phyloP scores from a whole-genome alignment of 163 green algal species.

The Volvox carteri region DNA sequence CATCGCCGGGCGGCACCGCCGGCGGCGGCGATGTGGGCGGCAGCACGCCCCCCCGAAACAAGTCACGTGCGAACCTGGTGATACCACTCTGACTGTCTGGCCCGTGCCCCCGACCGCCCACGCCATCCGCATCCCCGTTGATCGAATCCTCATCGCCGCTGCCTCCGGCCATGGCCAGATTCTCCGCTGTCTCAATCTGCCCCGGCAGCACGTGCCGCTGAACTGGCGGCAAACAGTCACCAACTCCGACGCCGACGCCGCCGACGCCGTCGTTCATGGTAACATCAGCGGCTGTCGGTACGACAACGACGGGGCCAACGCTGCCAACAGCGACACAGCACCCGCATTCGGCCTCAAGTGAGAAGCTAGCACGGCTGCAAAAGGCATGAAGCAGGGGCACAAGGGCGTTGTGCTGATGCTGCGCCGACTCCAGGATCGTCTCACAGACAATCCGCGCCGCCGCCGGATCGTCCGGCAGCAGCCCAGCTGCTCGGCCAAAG shows the following conservation, averaged over 20 bases:
- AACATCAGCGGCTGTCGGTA: neutral
- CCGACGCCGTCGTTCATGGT: neutral
- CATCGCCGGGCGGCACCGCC: neutral
- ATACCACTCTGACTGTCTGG: slow-evolving; percentile 20
- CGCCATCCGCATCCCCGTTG: neutral
- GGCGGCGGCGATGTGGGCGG: neutral
- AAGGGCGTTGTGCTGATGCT: neutral
- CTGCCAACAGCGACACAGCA: neutral
- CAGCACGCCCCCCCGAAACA: neutral
- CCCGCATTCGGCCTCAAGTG: neutral
- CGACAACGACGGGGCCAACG: neutral
- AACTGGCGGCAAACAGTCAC: neutral
- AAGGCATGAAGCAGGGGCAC: neutral
- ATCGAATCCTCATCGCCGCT: neutral
- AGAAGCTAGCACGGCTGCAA: neutral
- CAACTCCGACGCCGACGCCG: neutral
- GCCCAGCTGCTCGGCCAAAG: neutral
- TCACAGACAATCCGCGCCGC: neutral
- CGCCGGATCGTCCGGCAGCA: neutral
- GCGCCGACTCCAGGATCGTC: neutral
- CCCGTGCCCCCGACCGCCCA: neutral
- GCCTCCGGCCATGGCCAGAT: neutral
- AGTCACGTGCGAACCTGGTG: neutral
- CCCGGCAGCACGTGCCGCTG: neutral
- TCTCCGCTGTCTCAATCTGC: neutral